Conservation (phyloP, 306 rosid species). For the Gillenia trifoliata region DNA sequence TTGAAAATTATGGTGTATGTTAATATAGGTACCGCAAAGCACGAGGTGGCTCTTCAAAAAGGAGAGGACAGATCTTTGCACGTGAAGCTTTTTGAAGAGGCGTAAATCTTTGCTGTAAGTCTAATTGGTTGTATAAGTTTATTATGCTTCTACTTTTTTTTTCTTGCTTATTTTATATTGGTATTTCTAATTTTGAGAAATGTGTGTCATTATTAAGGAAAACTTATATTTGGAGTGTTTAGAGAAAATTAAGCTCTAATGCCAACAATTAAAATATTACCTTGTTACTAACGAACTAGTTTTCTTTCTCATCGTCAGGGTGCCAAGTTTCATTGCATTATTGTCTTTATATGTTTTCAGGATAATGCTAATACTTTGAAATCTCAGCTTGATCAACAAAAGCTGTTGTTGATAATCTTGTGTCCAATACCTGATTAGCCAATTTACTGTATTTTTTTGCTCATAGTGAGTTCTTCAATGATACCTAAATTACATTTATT, state of each 20-base stretch:
- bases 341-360: conserved; percentile 42
- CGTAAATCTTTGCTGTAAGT: conserved; percentile 84
- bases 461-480: not conserved
- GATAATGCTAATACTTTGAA: conserved; percentile 88
- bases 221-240: not conserved
- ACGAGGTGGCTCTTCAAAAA: conserved; percentile 82
- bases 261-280: not conserved
- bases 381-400: conserved; percentile 93
- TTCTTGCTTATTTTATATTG: not conserved
- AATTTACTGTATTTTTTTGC: not conserved
- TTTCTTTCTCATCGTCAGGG: not conserved
- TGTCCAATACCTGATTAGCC: conserved; percentile 79
- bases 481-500: not conserved
- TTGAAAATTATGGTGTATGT: conserved; percentile 10
- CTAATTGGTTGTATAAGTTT: not conserved
- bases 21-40: conserved; percentile 78
- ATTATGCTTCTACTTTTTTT: not conserved
- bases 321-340: not conserved
- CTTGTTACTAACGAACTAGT: not conserved
- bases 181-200: not conserved
- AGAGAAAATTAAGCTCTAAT: not conserved
- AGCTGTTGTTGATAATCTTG: conserved; percentile 88
- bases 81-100: conserved; percentile 95
- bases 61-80: conserved; percentile 92
- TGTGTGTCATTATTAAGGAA: not conserved